These are phyloP conservation scores for Azolla pinnata DNA, from an alignment of 75 land plant genomes.

Conservation along the genomic window DNA sequence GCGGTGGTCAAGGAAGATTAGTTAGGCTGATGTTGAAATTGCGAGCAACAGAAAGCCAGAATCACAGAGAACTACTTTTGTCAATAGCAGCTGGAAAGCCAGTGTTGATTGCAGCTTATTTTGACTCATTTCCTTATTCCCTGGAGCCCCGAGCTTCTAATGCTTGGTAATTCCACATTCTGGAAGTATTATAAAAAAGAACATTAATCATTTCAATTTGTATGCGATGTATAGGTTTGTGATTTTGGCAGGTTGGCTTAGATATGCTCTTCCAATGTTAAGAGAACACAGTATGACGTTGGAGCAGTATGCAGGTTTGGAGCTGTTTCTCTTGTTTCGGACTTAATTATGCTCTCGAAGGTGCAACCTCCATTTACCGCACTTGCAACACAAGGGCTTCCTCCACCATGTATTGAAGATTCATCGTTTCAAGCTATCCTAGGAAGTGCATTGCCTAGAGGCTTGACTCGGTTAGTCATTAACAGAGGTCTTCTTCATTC, in stretches of 20 bases:
- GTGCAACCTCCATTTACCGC: constrained; percentile 22
- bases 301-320: constrained; percentile 59
- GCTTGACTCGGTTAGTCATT: constrained; percentile 40
- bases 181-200: too few species aligned
- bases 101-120: constrained; percentile 49
- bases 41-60: constrained; percentile 46
- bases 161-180: constrained; percentile 44
- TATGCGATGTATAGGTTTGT: background rate
- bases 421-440: constrained; percentile 40
- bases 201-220: background rate
- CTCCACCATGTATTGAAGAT: constrained; percentile 27
- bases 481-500: constrained; percentile 79
- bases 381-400: constrained; percentile 21
- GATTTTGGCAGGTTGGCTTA: background rate
- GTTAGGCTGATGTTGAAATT: constrained; percentile 65
- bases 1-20: constrained; percentile 67
- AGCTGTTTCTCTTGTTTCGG: constrained; percentile 56
- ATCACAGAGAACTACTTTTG: constrained; percentile 63
- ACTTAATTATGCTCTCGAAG: constrained; percentile 45
- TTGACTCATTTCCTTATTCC: constrained; percentile 71
- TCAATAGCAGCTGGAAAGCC: constrained; percentile 51
- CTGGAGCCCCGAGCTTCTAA: constrained; percentile 65
- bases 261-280: background rate
- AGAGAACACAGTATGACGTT: constrained; percentile 8
- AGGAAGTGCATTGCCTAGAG: constrained; percentile 48